Base-by-base conservation (phyloP, 2,329 filamentous ascomycete genomes). In the Coniochaeta pulveracea region DNA sequence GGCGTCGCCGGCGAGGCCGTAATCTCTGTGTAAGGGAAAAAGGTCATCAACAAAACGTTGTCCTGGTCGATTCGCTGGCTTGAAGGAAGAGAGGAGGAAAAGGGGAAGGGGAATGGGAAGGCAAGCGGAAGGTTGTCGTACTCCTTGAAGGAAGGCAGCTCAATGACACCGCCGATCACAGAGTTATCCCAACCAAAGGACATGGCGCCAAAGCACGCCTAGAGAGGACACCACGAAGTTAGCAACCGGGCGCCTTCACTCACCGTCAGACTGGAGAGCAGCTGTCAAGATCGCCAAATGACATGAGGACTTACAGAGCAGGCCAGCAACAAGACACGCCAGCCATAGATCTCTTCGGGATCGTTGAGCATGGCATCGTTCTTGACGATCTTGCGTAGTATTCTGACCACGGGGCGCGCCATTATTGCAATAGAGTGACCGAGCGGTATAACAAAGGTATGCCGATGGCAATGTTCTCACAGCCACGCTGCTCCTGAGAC, bases 341-440 rank as follows among this genome's bases (percentile, higher is more conserved):
- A 82, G 46, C 75, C 75, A 51, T 82, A 82, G 38, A 82, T 74
- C 51, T 81, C 72, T 11, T 66, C 63, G 10, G 78, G 78, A 48
- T 83, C 78, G 34, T 61, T 57, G 49, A 64, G 72, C 62, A 81
- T 80, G 35, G 78, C 72, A 46, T 82, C 64, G 50, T 69, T 69
- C 45, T 59, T 60, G 40, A 68, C 61, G 41, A 69, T 63, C 43
- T 56, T 60, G 38, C 46, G 54, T 36, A 66, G 47, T 23, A 57
- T 26, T 34, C 31, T 31, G 15, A n/a, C n/a, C n/a, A n/a, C n/a
- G n/a, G n/a, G n/a, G n/a, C n/a, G n/a, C n/a, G n/a, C n/a, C n/a
- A n/a, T n/a, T n/a, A n/a, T n/a, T n/a, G n/a, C n/a, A n/a, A n/a
- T n/a, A n/a, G n/a, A n/a, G n/a, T n/a, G n/a, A n/a, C n/a, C n/a